Evolutionary conservation across 164 flowering plant species (phyloP).

Genomic region (Vitis amurensis): DNA sequence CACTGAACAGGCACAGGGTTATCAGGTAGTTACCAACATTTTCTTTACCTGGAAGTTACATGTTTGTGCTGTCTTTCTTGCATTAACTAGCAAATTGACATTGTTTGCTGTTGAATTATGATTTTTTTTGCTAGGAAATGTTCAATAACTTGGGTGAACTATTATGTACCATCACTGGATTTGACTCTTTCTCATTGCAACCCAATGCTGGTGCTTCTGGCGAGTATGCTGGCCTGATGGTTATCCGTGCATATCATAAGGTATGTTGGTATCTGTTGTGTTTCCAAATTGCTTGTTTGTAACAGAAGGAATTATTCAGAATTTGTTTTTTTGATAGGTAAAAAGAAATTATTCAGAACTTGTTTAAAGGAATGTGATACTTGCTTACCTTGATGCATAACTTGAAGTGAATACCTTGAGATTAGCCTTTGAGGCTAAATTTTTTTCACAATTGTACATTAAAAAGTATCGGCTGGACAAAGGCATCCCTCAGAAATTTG

Average conservation of each 20-base stretch:
- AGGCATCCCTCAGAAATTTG: too few relatives aligned
- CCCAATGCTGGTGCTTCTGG: conserved; percentile 99
- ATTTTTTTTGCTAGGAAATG: conserved; percentile 68
- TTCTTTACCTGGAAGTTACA: background rate
- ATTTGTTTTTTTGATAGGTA: background rate
- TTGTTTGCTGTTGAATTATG: background rate
- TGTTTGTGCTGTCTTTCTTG: conserved; percentile 1
- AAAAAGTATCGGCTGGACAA: too few relatives aligned
- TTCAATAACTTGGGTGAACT: conserved; percentile 78
- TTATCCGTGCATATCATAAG: conserved; percentile 96
- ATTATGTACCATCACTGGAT: conserved; percentile 91
- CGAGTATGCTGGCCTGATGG: conserved; percentile 99
- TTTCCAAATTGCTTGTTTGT: background rate
- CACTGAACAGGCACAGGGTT: conserved; percentile 78
- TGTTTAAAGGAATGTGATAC: too few relatives aligned
- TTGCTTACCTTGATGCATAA: too few relatives aligned
- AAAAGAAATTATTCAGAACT: too few relatives aligned
- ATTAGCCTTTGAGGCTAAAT: too few relatives aligned
- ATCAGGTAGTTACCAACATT: conserved; percentile 59
- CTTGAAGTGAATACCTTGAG: too few relatives aligned
- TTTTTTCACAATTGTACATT: too few relatives aligned
- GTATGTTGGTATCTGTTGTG: conserved; percentile 33
- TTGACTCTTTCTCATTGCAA: conserved; percentile 97
- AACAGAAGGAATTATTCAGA: background rate
- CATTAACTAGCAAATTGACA: conserved; percentile 1